A percentile compares a stretch with the other conserved stretches of the same genome.
Conservation (phyloP, 2,329 filamentous ascomycete species). For the Beauveria caledonica region DNA sequence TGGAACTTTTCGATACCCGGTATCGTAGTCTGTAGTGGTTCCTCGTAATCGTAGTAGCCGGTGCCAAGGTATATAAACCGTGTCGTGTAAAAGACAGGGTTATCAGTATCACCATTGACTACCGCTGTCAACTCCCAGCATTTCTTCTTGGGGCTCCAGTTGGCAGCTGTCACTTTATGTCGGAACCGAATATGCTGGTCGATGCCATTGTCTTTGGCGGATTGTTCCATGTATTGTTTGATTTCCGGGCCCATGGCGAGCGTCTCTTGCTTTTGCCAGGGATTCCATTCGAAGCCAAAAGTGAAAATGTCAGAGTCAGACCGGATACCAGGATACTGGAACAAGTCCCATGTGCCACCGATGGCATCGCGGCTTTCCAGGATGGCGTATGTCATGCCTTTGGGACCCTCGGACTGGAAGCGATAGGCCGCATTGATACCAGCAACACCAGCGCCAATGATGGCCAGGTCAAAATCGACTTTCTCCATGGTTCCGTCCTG, state of each 20-base stretch:
- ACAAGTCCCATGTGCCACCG: constrained; percentile 73
- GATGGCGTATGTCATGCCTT: constrained; percentile 49
- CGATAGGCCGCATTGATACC: constrained; percentile 69
- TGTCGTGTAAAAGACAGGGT: constrained; percentile 25
- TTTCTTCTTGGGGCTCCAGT: too few species aligned
- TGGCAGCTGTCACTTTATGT: too few species aligned
- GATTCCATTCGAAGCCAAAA: background rate
- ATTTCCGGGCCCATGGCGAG: background rate
- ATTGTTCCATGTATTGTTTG: constrained; percentile 50
- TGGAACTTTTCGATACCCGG: constrained; percentile 29
- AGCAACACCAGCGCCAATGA: constrained; percentile 66
- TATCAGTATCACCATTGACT: background rate
- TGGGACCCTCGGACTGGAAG: constrained; percentile 48
- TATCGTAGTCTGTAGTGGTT: constrained; percentile 44
- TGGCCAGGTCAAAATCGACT: constrained; percentile 43
- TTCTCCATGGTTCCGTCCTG: too few species aligned
- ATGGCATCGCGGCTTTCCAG: constrained; percentile 59
- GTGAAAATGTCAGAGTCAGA: constrained; percentile 51
- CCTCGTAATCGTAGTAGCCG: constrained; percentile 60
- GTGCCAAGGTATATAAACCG: constrained; percentile 47
- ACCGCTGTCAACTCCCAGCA: too few species aligned
- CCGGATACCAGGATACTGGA: constrained; percentile 59
- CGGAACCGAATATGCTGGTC: too few species aligned
- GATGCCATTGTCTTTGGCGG: too few species aligned
- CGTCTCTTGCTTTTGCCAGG: too few species aligned